Evolutionary conservation across 1,284 basidiomycete species (phyloP).

Genomic region (Pseudozyma sp.): DNA sequence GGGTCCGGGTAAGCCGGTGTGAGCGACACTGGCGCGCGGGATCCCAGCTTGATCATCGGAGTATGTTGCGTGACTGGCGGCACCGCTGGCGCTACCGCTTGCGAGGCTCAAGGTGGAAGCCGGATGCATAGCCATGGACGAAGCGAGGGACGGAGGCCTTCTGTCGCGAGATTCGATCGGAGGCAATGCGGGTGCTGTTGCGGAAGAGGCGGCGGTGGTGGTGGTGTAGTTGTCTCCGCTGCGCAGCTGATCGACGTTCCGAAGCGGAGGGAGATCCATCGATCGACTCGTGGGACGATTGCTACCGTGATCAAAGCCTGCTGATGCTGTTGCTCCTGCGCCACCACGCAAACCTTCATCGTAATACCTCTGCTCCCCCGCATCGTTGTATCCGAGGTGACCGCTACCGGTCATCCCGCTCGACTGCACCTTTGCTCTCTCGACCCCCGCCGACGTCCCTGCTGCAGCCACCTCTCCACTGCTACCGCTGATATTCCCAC

Average conservation of each 20-base stretch:
- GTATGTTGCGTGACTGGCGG: background rate
- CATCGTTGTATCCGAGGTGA: conserved; percentile 11
- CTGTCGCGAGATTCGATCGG: background rate
- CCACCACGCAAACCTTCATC: conserved; percentile 3
- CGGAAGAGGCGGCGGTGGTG: background rate
- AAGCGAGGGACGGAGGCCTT: background rate
- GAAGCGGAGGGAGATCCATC: conserved; percentile 25
- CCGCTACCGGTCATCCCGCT: conserved; percentile 1
- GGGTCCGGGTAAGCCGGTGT: background rate
- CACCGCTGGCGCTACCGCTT: background rate
- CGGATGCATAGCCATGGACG: background rate
- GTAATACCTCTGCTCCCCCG: conserved; percentile 7
- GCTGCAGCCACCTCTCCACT: background rate
- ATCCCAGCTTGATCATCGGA: background rate
- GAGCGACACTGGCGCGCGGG: background rate
- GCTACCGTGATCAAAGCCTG: background rate
- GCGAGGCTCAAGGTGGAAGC: background rate
- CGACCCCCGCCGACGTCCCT: background rate
- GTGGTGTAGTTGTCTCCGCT: conserved; percentile 2
- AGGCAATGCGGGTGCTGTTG: conserved; percentile 1
- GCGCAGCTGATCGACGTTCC: conserved; percentile 9
- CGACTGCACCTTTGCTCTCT: conserved; percentile 1
- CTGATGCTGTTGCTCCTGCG: conserved; percentile 1
- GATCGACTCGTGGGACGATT: background rate
- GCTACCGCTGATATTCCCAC: background rate